phyloP scores from a whole-genome alignment of 129 eudicot species.

The Ambrosia artemisiifolia region DNA sequence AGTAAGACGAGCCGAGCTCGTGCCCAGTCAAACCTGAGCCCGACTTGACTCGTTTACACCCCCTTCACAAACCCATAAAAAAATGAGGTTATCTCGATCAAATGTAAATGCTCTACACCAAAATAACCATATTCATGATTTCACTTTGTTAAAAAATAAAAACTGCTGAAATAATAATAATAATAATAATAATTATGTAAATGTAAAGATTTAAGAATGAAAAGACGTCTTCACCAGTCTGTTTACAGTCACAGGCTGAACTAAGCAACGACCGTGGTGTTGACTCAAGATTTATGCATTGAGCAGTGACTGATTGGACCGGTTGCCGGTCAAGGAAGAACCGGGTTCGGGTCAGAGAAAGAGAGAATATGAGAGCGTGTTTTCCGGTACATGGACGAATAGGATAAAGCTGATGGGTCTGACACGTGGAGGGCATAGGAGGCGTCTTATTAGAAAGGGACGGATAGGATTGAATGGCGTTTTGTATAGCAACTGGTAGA shows the following conservation, averaged over 20 bases:
- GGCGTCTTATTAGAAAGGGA: conserved; percentile 49
- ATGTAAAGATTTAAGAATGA: background rate
- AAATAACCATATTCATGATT: too few species aligned
- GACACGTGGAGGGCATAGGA: conserved; percentile 46
- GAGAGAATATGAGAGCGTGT: conserved; percentile 45
- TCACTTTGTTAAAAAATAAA: too few species aligned
- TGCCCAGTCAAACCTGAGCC: too few species aligned
- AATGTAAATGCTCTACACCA: too few species aligned
- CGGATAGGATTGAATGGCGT: conserved; percentile 36
- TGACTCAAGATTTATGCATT: conserved; percentile 15
- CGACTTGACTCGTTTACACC: too few species aligned
- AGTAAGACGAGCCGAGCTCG: too few species aligned
- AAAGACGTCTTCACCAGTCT: conserved; percentile 8
- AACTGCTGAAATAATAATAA: too few species aligned
- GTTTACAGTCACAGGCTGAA: background rate
- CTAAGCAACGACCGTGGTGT: conserved; percentile 24
- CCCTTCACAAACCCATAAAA: too few species aligned
- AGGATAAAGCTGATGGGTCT: conserved; percentile 42
- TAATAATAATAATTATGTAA: too few species aligned
- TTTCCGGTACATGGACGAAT: conserved; percentile 72
- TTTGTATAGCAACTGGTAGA: conserved; percentile 40
- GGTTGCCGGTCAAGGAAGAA: background rate
- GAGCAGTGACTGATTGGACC: conserved; percentile 21
- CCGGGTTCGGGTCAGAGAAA: conserved; percentile 12
- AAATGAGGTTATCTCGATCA: too few species aligned